Evolutionary conservation across 108 stramenopile species (phyloP).

Genomic region (Skeletonema marinoi): DNA sequence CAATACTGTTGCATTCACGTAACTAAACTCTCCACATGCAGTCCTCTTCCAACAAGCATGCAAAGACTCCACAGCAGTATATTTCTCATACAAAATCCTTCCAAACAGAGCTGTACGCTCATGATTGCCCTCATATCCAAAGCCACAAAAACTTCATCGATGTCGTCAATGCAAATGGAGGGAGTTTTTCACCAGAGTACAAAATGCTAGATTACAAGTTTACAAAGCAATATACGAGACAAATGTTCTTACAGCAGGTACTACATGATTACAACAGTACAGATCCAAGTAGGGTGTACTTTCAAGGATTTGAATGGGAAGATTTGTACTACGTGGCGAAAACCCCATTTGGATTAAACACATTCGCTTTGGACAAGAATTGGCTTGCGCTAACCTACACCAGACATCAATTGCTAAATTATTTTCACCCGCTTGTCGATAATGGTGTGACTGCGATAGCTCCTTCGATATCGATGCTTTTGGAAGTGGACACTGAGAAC

Average conservation of each 20-base stretch:
- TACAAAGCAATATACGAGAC: background rate
- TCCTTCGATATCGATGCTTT: conserved; percentile 13
- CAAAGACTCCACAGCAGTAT: conserved; percentile 1
- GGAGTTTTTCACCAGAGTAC: conserved; percentile 7
- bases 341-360: background rate
- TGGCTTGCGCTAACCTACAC: background rate
- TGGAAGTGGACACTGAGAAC: background rate
- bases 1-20: no score
- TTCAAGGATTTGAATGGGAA: conserved; percentile 5
- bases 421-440: conserved; percentile 12
- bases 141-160: conserved; percentile 9
- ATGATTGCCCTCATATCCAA: conserved; percentile 11
- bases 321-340: conserved; percentile 18
- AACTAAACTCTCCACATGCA: no score
- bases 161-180: conserved; percentile 8
- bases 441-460: conserved; percentile 6
- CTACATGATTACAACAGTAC: conserved; percentile 1
- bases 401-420: conserved; percentile 1
- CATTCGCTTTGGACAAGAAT: conserved; percentile 11
- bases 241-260: background rate
- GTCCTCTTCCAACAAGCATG: background rate
- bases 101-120: conserved; percentile 14
- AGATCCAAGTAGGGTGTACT: conserved; percentile 1
- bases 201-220: conserved; percentile 6
- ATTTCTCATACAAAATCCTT: conserved; percentile 1